Evolutionary conservation across 106 monocot species (phyloP).

Genomic region (Dendrobium huoshanense): DNA sequence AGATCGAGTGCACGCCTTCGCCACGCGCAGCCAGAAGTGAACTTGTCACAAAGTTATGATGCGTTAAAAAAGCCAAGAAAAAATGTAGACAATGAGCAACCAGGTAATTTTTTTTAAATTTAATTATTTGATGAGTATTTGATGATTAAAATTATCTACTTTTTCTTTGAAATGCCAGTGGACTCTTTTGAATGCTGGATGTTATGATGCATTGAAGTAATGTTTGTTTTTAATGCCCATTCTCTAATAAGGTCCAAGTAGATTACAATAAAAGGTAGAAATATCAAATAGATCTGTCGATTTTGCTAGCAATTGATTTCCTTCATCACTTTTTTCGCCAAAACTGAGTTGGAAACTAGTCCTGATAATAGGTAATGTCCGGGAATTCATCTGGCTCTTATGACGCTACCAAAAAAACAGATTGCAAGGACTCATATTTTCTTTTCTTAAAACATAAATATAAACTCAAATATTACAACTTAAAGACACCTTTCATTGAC

Average conservation of each 20-base stretch:
- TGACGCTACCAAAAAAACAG: too few species aligned
- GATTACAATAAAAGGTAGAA: not conserved
- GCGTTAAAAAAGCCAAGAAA: slow-evolving; percentile 71
- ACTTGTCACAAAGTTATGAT: slow-evolving; percentile 76
- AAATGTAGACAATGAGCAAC: slow-evolving; percentile 60
- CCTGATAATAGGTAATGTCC: too few species aligned
- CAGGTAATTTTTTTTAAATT: slow-evolving; percentile 34
- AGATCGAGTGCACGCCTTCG: slow-evolving; percentile 86
- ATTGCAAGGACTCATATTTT: too few species aligned
- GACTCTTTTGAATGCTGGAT: not conserved
- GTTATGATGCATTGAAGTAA: not conserved
- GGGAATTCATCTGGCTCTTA: too few species aligned
- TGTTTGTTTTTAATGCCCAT: too few species aligned
- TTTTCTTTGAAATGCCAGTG: too few species aligned
- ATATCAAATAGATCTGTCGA: not conserved
- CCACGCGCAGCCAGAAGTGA: slow-evolving; percentile 83
- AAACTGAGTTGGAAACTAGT: not conserved
- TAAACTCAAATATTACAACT: too few species aligned
- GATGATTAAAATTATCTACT: not conserved
- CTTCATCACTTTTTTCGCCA: not conserved
- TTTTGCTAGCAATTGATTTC: not conserved
- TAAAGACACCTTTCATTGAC: too few species aligned
- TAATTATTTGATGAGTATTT: not conserved
- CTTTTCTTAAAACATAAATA: too few species aligned
- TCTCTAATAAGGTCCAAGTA: not conserved